Conservation (phyloP, 176 grass and related monocot genomes). For the Carex cristatella region DNA sequence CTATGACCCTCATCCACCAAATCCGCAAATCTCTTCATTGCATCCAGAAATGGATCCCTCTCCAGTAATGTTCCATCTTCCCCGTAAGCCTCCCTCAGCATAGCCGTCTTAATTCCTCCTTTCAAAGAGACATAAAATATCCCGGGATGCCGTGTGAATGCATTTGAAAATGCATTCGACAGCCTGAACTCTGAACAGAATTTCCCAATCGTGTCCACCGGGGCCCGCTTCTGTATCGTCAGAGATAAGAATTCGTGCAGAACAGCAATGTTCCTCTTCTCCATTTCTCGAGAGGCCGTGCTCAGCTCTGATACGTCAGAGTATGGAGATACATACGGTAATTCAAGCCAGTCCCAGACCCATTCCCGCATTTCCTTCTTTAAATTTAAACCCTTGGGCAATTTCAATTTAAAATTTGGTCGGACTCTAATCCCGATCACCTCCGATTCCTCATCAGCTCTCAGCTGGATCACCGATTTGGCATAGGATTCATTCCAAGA, state of each 20-base stretch:
- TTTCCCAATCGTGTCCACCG: constrained; percentile 63
- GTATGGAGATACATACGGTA: constrained; percentile 71
- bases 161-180: constrained; percentile 63
- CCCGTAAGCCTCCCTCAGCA: constrained; percentile 80
- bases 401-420: constrained; percentile 58
- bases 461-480: constrained; percentile 53
- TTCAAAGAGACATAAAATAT: constrained; percentile 90
- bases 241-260: constrained; percentile 76
- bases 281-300: constrained; percentile 42
- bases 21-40: constrained; percentile 61
- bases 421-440: constrained; percentile 49
- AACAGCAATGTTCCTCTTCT: constrained; percentile 74
- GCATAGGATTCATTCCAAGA: constrained; percentile 54
- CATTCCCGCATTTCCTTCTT: constrained; percentile 89
- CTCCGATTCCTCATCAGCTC: constrained; percentile 61
- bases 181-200: constrained; percentile 63
- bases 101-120: constrained; percentile 72
- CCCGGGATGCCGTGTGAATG: constrained; percentile 69
- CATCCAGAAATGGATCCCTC: constrained; percentile 65
- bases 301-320: constrained; percentile 33
- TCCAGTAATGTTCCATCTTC: constrained; percentile 53
- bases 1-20: constrained; percentile 74
- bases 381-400: constrained; percentile 69
- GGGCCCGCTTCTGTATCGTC: constrained; percentile 50
- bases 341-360: constrained; percentile 84